Percentiles rank a stretch among this genome's conserved stretches.
phyloP scores from a whole-genome alignment of 768 basidiomycete genomes.

The Polyporus arcularius region DNA sequence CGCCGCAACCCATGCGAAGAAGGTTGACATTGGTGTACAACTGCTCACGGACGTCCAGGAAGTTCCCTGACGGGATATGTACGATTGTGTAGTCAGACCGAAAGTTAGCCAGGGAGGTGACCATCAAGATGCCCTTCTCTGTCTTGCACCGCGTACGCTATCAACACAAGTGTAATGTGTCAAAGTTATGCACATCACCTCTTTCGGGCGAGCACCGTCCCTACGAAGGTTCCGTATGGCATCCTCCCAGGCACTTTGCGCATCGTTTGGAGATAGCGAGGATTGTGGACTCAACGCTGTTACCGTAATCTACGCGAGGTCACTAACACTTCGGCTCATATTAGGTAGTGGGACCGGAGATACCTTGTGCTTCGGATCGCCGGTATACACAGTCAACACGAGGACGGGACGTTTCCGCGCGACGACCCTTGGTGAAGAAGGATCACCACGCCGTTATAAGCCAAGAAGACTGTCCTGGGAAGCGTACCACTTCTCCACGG shows the following conservation, averaged over 20 bases:
- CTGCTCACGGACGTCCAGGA: slow-evolving; percentile 59
- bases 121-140: slow-evolving; percentile 68
- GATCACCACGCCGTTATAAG: background rate
- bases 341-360: background rate
- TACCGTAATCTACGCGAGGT: slow-evolving; percentile 52
- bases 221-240: slow-evolving; percentile 62
- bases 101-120: slow-evolving; percentile 84
- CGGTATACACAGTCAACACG: slow-evolving; percentile 76
- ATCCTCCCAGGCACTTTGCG: slow-evolving; percentile 59
- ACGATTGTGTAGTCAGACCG: slow-evolving; percentile 87
- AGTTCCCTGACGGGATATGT: slow-evolving; percentile 71
- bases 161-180: background rate
- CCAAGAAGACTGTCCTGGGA: background rate
- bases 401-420: slow-evolving; percentile 61
- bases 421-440: slow-evolving; percentile 52
- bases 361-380: slow-evolving; percentile 68
- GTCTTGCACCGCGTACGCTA: slow-evolving; percentile 41
- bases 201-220: slow-evolving; percentile 74
- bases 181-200: slow-evolving; percentile 38
- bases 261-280: slow-evolving; percentile 43
- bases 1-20: slow-evolving; percentile 81
- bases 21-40: slow-evolving; percentile 83
- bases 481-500: slow-evolving; percentile 79
- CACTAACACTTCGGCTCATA: background rate
- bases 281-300: slow-evolving; percentile 53